A percentile compares a stretch with the other conserved stretches of the same genome.
Conservation (phyloP, 352 stramenopile species). For the Peronospora destructor region DNA sequence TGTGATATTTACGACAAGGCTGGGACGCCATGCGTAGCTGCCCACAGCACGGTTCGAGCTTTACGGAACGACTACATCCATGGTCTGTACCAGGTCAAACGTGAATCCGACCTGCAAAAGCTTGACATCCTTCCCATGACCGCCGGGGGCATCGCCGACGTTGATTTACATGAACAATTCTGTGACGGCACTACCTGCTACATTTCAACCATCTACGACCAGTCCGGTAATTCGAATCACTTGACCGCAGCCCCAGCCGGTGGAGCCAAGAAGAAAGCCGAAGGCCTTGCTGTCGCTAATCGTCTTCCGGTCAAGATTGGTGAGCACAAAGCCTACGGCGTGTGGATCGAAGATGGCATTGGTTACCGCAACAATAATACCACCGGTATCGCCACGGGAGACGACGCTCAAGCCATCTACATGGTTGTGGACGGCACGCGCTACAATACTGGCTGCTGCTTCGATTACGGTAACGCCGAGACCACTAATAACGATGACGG, state of each 20-base stretch:
- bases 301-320: constrained; percentile 14
- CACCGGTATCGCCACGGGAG: constrained; percentile 7
- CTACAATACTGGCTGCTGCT: constrained; percentile 19
- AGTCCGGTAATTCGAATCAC: constrained; percentile 21
- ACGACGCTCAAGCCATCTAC: constrained; percentile 23
- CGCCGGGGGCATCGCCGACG: constrained; percentile 13
- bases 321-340: constrained; percentile 12
- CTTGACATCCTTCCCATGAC: constrained; percentile 11
- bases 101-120: constrained; percentile 10
- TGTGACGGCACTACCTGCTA: constrained; percentile 12
- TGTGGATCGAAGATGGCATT: constrained; percentile 16
- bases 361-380: constrained; percentile 21
- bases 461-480: constrained; percentile 24
- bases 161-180: constrained; percentile 15
- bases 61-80: constrained; percentile 6
- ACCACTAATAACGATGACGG: constrained; percentile 19
- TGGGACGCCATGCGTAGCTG: constrained; percentile 18
- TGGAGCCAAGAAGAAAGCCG: constrained; percentile 17
- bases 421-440: constrained; percentile 19
- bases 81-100: constrained; percentile 21
- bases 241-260: constrained; percentile 16
- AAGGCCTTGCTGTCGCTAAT: constrained; percentile 11
- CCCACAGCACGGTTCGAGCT: constrained; percentile 21
- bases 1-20: constrained; percentile 23
- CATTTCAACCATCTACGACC: constrained; percentile 24